Base-by-base conservation (phyloP, 352 stramenopile genomes). In the Pythium insidiosum region DNA sequence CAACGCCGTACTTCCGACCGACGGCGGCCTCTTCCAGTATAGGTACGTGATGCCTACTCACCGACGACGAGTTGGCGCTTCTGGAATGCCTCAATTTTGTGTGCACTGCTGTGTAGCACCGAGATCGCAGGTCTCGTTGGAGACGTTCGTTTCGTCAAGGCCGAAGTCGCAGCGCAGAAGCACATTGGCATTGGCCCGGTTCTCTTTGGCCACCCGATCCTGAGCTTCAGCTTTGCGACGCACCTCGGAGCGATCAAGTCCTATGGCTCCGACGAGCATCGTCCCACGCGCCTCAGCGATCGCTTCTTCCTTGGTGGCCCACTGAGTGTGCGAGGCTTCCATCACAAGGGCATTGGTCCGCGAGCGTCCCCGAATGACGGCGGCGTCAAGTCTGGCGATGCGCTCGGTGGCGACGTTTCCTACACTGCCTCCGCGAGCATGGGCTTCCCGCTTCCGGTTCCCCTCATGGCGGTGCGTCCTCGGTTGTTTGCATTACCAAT, bases 301-400 rank as follows among this genome's bases (percentile, higher is more conserved):
- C 80, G 88, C 11, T 97, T 96, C 52, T 95, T 95, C 65, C 51
- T 97, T 21, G 88, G 88, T 6, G 88, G 88, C 0, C 84, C 86
- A 2, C 82, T 95, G 66, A 93, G 49, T 25, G 66, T 97, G 38
- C 82, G 88, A 31, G 88, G 88, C 15, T 97, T 97, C 50, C 87
- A 95, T 53, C 69, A 95, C 64, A 91, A 94, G 63, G 88, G 88
- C 15, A 76, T 94, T 16, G 88, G 88, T 23, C 84, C 84, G 36
- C 81, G 86, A 7, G 84, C 88, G 12, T 89, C 84, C 9, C 81
- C 84, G 20, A 73, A 84, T 39, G 84, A 95, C 43, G 86, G 86
- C 13, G 88, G 86, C n/a, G 73, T 84, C 33, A 61, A 65, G 13
- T 69, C 68, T 11, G 88, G 88, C 21, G 88, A 97, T 55, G 59